Base-by-base conservation (phyloP, 2,329 filamentous ascomycete genomes). In the Trichoderma pleuroti region DNA sequence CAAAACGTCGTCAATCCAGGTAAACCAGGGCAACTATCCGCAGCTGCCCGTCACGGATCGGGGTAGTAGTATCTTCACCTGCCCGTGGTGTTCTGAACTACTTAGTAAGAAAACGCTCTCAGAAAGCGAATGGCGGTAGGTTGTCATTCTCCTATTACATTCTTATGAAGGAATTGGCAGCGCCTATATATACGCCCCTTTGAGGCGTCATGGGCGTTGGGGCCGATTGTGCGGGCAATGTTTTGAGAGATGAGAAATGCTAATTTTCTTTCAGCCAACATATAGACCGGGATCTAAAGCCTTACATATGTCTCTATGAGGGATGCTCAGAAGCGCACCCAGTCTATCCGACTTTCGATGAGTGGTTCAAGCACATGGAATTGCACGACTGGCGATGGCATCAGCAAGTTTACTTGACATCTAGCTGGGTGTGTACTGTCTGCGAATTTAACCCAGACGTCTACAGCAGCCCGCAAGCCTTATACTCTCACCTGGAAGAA, bases 271-370 rank as follows among this genome's bases (percentile, higher is more conserved):
- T 32, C 34, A 70, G 71, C 52, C 61, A 49, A 49, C 71, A 72
- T 7, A 49, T 67, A 26, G 68, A 72, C 21, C 71, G 63, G 59
- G 71, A 72, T 26, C 71, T 72, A 6, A 71, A 63, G n/a, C 71
- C 71, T 57, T 72, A 67, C n/a, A n/a, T 72, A 46, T 72, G 71
- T 16, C 30, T 72, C 14, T 71, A 24, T 1, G 68, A 71, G 18
- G 28, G 24, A n/a, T 72, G 71, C 34, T 21, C 8, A 5, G 39
- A 70, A 18, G 42, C 18, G 1, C 61, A 72, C 24, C 32, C 60
- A 1, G 30, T n/a, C 2, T 71, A 34, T 26, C 6, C 68, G 12
- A 71, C 60, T 14, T 68, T 70, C 2, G 24, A 66, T 16, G 54
- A 71, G 11, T 72, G 71, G 71, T 28, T 32, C 24, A 52, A 5